Percentiles rank a stretch among this genome's conserved stretches.
Conservation (phyloP, 1,139 yeast species). For the Candida frijolesensis region DNA sequence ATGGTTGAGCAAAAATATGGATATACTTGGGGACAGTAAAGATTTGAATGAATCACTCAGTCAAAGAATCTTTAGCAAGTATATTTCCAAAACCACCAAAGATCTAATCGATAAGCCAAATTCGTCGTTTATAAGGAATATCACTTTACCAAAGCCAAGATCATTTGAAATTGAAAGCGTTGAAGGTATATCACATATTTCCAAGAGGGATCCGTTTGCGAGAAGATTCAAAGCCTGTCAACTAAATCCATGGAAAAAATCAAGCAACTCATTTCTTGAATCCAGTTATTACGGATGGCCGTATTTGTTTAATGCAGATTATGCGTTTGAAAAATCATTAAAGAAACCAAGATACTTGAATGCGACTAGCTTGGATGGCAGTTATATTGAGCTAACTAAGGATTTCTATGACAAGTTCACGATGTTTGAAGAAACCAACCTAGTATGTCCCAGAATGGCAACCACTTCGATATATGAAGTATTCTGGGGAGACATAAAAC, state of each 20-base stretch:
- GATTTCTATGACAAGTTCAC: constrained; percentile 33
- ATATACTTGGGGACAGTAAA: constrained; percentile 4
- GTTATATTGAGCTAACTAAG: constrained; percentile 34
- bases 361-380: constrained; percentile 24
- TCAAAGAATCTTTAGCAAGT: background rate
- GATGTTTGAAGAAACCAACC: constrained; percentile 20
- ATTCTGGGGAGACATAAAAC: constrained; percentile 35
- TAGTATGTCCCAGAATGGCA: constrained; percentile 29
- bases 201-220: constrained; percentile 24
- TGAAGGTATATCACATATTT: constrained; percentile 14
- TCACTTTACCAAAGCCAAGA: constrained; percentile 19
- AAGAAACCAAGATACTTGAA: constrained; percentile 36
- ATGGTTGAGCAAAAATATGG: constrained; percentile 52
- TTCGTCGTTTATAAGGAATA: constrained; percentile 20
- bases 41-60: background rate
- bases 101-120: constrained; percentile 7
- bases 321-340: constrained; percentile 33
- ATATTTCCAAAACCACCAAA: constrained; percentile 1
- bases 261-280: constrained; percentile 21
- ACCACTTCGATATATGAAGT: constrained; percentile 33
- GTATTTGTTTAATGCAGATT: constrained; percentile 44
- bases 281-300: constrained; percentile 40
- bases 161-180: constrained; percentile 16
- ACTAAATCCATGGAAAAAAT: constrained; percentile 27
- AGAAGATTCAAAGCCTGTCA: constrained; percentile 33